Percentiles rank a stretch among this genome's conserved stretches.
Evolutionary conservation across 2,329 filamentous ascomycete genomes (phyloP).

Genomic region (Arthroderma sp.): DNA sequence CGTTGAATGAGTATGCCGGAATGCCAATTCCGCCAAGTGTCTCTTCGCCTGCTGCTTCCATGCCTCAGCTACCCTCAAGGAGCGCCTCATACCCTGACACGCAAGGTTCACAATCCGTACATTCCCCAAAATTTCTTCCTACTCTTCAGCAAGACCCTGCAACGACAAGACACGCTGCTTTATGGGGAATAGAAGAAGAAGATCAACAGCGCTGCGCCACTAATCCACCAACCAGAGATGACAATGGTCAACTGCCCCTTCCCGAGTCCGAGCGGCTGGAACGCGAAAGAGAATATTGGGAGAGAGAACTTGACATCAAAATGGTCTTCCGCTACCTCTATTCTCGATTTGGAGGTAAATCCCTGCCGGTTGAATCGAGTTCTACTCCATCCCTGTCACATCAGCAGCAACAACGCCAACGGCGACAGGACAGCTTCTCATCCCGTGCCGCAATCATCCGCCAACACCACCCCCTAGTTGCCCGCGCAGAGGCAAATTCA

Average conservation of each 20-base stretch:
- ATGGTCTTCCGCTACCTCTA: slow-evolving; percentile 83
- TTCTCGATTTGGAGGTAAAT: slow-evolving; percentile 51
- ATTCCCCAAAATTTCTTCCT: slow-evolving; percentile 37
- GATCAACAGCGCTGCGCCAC: slow-evolving; percentile 21
- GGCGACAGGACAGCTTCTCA: slow-evolving; percentile 48
- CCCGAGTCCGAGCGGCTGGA: slow-evolving; percentile 30
- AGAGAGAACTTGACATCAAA: slow-evolving; percentile 77
- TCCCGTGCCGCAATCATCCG: slow-evolving; percentile 65
- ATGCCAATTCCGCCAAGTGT: slow-evolving; percentile 41
- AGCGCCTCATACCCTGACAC: slow-evolving; percentile 12
- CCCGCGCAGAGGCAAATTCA: slow-evolving; percentile 35
- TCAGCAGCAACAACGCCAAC: slow-evolving; percentile 26
- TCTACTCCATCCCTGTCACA: slow-evolving; percentile 26
- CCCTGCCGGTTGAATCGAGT: slow-evolving; percentile 24
- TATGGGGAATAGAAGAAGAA: slow-evolving; percentile 56
- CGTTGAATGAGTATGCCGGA: slow-evolving; percentile 63
- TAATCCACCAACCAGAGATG: not conserved
- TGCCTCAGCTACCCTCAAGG: slow-evolving; percentile 8
- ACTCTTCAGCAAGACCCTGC: slow-evolving; percentile 31
- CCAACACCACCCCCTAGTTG: slow-evolving; percentile 77
- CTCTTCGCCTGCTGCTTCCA: not conserved
- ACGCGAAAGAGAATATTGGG: slow-evolving; percentile 68
- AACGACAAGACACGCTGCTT: slow-evolving; percentile 38
- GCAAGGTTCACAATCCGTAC: slow-evolving; percentile 17
- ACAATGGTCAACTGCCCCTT: slow-evolving; percentile 8